Evolutionary conservation across 352 stramenopile species (phyloP), one percentile per base, ranked within the genome.

Genomic region (Pythium vanterpoolii): DNA sequence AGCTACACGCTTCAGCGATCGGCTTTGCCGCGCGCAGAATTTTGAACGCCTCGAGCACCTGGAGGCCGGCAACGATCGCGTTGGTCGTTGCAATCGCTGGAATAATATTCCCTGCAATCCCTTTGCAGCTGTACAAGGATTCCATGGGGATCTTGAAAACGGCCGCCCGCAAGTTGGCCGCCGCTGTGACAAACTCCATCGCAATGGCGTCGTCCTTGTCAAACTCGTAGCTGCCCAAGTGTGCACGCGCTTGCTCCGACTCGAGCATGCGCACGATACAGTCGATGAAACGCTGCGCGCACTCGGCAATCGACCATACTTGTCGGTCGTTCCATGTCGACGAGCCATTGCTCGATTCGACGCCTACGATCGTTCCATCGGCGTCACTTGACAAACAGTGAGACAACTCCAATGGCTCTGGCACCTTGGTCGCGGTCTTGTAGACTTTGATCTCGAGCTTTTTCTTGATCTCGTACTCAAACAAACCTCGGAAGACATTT

Each of bases 11-110:
- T 36, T 90, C 67, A 19, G 74, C 77, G 1, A 98, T 68, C 2
- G 82, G 73, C 48, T 88, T 70, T 5, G 72, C 66, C 10, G 64
- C 74, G n/a, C 79, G 78, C 9, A 95, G 58, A 59, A 95, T 86
- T 59, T 88, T 87, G 69, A 93, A 92, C 14, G 84, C 84, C 65
- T 95, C 76, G 23, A 95, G 69, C 43, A 95, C 86, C 50, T 95
- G 86, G 21, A 99, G 78, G 5, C 97, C 97, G 0, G 97, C 97
- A 23, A 99, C 96, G 69, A 99, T 99, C 18, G 98, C 98, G 74
- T 99, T 99, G n/a, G 97, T 99, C 16, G 97, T 99, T 11, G 97
- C 97, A 71, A 99, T 99, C 18, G 98, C 97, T 43, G 97, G 97
- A 56, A 99, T 99, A 64, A 99, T 99, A 71, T 99, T 99, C 21